phyloP scores from a whole-genome alignment of 2,329 filamentous ascomycete species.

The Alternaria brassicae region DNA sequence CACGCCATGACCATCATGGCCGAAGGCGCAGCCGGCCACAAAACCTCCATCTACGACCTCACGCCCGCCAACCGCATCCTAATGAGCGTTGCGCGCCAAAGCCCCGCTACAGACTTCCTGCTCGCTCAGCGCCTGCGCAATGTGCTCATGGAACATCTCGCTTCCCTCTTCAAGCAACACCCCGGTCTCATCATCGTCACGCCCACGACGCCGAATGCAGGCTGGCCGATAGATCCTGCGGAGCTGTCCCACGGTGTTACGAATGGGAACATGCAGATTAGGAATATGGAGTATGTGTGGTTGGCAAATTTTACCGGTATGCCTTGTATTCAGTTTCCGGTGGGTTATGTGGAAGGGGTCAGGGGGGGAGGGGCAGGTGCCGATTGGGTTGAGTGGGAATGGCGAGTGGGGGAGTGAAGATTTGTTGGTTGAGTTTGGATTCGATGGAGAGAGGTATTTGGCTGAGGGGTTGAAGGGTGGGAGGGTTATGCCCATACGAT shows the following conservation, averaged over 20 bases:
- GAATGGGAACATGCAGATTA: slow-evolving; percentile 75
- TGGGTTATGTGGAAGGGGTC: slow-evolving; percentile 70
- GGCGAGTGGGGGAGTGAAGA: slow-evolving; percentile 64
- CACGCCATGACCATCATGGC: slow-evolving; percentile 79
- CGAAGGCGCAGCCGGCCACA: slow-evolving; percentile 66
- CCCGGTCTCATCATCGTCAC: slow-evolving; percentile 80
- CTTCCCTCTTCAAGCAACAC: slow-evolving; percentile 71
- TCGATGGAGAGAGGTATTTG: slow-evolving; percentile 59
- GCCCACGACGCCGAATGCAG: slow-evolving; percentile 76
- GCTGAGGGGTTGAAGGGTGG: slow-evolving; percentile 48
- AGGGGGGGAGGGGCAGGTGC: slow-evolving; percentile 62
- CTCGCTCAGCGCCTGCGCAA: slow-evolving; percentile 76
- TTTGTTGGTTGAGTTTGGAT: slow-evolving; percentile 60
- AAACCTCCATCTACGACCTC: slow-evolving; percentile 62
- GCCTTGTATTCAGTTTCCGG: slow-evolving; percentile 76
- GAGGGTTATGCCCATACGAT: slow-evolving; percentile 45
- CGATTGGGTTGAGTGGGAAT: slow-evolving; percentile 63
- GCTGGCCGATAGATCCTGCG: slow-evolving; percentile 74
- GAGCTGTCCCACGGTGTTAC: slow-evolving; percentile 70
- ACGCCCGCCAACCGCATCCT: slow-evolving; percentile 74
- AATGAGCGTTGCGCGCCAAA: slow-evolving; percentile 68
- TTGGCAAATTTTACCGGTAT: slow-evolving; percentile 82
- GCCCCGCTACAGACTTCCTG: slow-evolving; percentile 72
- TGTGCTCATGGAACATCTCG: slow-evolving; percentile 79
- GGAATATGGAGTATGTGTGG: slow-evolving; percentile 85